phyloP scores from a whole-genome alignment of 257 asterid species.

The Plectranthus barbatus region DNA sequence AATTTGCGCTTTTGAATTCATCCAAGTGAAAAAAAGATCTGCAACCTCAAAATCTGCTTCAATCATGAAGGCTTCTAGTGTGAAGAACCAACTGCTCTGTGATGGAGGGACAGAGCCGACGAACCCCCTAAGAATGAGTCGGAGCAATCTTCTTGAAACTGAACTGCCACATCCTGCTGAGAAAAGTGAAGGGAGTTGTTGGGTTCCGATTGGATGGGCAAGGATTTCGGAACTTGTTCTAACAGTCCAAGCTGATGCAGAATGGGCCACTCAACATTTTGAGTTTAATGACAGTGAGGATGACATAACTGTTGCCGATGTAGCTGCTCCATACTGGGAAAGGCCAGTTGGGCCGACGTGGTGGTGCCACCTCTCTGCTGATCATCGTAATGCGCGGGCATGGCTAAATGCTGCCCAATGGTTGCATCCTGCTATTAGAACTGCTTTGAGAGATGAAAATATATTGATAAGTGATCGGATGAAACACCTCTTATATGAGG shows the following conservation, averaged over 20 bases:
- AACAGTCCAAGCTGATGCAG: slow-evolving; percentile 58
- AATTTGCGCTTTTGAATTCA: slow-evolving; percentile 82
- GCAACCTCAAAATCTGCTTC: slow-evolving; percentile 30
- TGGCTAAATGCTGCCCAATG: slow-evolving; percentile 79
- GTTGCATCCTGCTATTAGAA: slow-evolving; percentile 92
- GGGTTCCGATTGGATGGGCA: slow-evolving; percentile 94
- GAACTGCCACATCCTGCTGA: slow-evolving; percentile 23
- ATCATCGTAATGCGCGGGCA: slow-evolving; percentile 58
- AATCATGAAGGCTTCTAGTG: slow-evolving; percentile 15
- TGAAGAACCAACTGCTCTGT: slow-evolving; percentile 20
- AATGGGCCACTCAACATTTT: slow-evolving; percentile 46
- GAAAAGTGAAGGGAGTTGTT: slow-evolving; percentile 42
- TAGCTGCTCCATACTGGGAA: slow-evolving; percentile 96
- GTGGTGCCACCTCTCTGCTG: slow-evolving; percentile 97
- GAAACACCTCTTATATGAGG: slow-evolving; percentile 83
- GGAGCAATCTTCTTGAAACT: slow-evolving; percentile 20
- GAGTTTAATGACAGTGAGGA: slow-evolving; percentile 54
- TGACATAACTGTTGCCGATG: slow-evolving; percentile 79
- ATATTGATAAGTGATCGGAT: slow-evolving; percentile 83
- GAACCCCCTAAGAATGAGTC: slow-evolving; percentile 30
- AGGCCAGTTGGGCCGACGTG: slow-evolving; percentile 84
- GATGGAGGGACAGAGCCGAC: slow-evolving; percentile 30
- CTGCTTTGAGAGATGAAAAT: slow-evolving; percentile 87
- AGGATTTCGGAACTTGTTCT: slow-evolving; percentile 66
- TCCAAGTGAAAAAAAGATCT: slow-evolving; percentile 42